A percentile compares a stretch with the other conserved stretches of the same genome.
Conservation (phyloP, 1,284 basidiomycete genomes). For the Salmacisia buchloeana region DNA sequence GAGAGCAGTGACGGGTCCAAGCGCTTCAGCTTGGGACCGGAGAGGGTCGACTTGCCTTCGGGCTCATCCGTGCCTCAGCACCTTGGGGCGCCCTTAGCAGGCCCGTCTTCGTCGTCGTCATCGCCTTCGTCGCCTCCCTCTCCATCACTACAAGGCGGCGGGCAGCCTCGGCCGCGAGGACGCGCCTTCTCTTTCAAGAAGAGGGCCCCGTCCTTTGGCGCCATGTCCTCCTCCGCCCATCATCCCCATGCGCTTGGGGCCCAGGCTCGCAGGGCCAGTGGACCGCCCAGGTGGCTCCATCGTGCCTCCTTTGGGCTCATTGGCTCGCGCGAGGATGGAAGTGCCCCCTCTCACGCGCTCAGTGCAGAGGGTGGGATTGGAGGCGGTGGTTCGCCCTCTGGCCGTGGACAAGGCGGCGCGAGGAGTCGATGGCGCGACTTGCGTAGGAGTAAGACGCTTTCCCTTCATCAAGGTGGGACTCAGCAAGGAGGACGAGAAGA, state of each 20-base stretch:
- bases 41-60: neutral
- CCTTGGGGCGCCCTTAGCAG: neutral
- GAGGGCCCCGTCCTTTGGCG: neutral
- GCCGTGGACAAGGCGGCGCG: too few relatives aligned
- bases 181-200: slow-evolving; percentile 7
- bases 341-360: neutral
- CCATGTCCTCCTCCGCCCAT: too few relatives aligned
- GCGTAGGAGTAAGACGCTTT: slow-evolving; percentile 11
- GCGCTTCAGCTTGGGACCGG: neutral
- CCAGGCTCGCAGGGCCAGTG: neutral
- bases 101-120: neutral
- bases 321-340: neutral
- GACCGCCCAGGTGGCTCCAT: neutral
- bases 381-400: too few relatives aligned
- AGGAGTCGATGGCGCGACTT: neutral
- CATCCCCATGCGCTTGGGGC: neutral
- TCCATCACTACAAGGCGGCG: too few relatives aligned
- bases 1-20: neutral
- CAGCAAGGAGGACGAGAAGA: slow-evolving; percentile 17
- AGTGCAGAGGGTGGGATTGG: neutral
- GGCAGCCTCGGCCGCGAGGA: too few relatives aligned
- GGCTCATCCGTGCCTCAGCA: too few relatives aligned
- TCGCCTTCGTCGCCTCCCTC: too few relatives aligned
- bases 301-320: neutral
- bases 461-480: slow-evolving; percentile 10